These are phyloP conservation scores for Alternaria tenuissima DNA, from an alignment of 2,329 filamentous ascomycete species.

Conservation along the genomic window DNA sequence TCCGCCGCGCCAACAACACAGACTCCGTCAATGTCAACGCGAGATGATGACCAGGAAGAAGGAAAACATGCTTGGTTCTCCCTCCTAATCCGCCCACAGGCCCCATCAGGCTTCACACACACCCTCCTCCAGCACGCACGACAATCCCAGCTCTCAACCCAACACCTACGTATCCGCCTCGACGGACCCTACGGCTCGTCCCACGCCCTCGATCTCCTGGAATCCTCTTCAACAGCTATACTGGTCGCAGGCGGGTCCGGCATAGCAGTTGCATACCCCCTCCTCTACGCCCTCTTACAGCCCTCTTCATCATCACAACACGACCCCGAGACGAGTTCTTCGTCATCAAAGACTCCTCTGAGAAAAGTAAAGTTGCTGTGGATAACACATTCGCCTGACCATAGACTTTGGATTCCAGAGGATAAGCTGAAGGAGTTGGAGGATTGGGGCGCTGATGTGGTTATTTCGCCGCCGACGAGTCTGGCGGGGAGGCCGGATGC, in stretches of 20 bases:
- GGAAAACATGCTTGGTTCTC: slow-evolving; percentile 60
- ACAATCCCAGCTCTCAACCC: slow-evolving; percentile 53
- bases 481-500: slow-evolving; percentile 65
- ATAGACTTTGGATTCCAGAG: slow-evolving; percentile 63
- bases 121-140: slow-evolving; percentile 63
- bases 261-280: slow-evolving; percentile 69
- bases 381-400: slow-evolving; percentile 64
- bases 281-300: slow-evolving; percentile 62
- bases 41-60: slow-evolving; percentile 15
- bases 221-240: slow-evolving; percentile 59
- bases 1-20: slow-evolving; percentile 60
- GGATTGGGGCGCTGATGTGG: slow-evolving; percentile 60
- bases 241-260: slow-evolving; percentile 71
- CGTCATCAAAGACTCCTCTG: slow-evolving; percentile 17
- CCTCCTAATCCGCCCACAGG: slow-evolving; percentile 67
- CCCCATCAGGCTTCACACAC: slow-evolving; percentile 63
- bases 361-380: slow-evolving; percentile 63
- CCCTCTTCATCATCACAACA: neutral
- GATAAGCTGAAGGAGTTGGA: slow-evolving; percentile 60
- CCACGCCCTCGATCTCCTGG: slow-evolving; percentile 63
- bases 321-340: slow-evolving; percentile 22
- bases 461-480: slow-evolving; percentile 63
- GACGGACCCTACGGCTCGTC: slow-evolving; percentile 71
- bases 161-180: slow-evolving; percentile 60
- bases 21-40: neutral